phyloP scores from a whole-genome alignment of 1,284 basidiomycete species.

The Ustilago sp. region DNA sequence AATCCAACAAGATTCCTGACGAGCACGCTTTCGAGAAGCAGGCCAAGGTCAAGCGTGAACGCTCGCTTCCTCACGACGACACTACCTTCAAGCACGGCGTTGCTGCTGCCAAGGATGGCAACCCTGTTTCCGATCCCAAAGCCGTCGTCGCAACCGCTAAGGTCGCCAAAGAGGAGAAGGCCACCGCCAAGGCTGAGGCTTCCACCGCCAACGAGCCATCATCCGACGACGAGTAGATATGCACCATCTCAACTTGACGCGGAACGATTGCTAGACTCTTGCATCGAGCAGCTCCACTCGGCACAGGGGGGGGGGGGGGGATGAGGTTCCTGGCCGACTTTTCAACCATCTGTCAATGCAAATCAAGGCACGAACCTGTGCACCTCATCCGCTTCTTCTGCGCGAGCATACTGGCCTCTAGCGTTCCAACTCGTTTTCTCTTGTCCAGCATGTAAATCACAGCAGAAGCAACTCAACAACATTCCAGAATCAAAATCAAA shows the following conservation, averaged over 20 bases:
- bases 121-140: conserved; percentile 50
- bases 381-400: neutral
- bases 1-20: conserved; percentile 35
- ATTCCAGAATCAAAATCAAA: conserved; percentile 15
- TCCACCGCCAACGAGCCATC: conserved; percentile 12
- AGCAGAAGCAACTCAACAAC: conserved; percentile 13
- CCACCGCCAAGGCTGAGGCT: conserved; percentile 13
- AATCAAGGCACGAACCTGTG: neutral
- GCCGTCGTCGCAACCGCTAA: conserved; percentile 43
- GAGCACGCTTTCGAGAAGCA: conserved; percentile 50
- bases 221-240: conserved; percentile 17
- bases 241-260: neutral
- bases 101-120: conserved; percentile 52
- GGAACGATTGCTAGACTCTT: neutral
- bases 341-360: neutral
- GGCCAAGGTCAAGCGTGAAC: conserved; percentile 40
- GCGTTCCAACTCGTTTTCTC: neutral
- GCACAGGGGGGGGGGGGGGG: too few species aligned
- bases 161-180: conserved; percentile 47
- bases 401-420: neutral
- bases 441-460: conserved; percentile 5
- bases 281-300: too few species aligned
- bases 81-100: conserved; percentile 55
- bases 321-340: too few species aligned
- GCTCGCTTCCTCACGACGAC: conserved; percentile 32